These are phyloP conservation scores for Fusarium goolgardi DNA, from an alignment of 2,329 filamentous ascomycete species.

Conservation along the genomic window DNA sequence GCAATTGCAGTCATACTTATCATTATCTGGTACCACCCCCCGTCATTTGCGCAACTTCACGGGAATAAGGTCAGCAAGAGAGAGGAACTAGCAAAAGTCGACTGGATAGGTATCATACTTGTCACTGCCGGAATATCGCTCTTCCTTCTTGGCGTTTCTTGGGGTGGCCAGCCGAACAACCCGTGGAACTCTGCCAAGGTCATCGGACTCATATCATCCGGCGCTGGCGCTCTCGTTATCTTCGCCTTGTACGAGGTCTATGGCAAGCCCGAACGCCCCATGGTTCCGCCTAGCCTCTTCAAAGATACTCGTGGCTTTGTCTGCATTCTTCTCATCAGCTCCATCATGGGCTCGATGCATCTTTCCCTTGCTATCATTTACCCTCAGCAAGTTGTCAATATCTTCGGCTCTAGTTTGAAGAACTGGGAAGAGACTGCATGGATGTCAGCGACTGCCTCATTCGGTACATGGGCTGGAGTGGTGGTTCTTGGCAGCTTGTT, in stretches of 20 bases:
- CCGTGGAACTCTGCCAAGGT: not conserved
- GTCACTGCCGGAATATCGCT: not conserved
- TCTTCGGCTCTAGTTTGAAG: not conserved
- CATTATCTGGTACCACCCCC: not conserved
- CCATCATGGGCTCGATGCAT: not conserved
- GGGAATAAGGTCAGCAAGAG: not conserved
- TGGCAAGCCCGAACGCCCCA: not conserved
- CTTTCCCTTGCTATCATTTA: not conserved
- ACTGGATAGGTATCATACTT: not conserved
- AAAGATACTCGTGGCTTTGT: not conserved
- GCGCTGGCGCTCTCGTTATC: not conserved
- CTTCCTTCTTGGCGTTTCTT: not conserved
- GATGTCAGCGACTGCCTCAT: not conserved
- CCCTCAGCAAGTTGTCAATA: not conserved
- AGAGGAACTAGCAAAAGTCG: not conserved
- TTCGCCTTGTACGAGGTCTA: not conserved
- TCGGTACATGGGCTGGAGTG: not conserved
- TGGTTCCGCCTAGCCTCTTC: not conserved
- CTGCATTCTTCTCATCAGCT: not conserved
- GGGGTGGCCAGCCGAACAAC: not conserved
- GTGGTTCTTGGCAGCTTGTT: not conserved
- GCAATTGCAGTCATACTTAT: not conserved
- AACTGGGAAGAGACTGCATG: not conserved
- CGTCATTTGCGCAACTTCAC: not conserved
- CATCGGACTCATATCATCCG: not conserved